These are phyloP conservation scores for Ormosia semicastrata DNA, from an alignment of 306 rosid species.

Conservation along the genomic window DNA sequence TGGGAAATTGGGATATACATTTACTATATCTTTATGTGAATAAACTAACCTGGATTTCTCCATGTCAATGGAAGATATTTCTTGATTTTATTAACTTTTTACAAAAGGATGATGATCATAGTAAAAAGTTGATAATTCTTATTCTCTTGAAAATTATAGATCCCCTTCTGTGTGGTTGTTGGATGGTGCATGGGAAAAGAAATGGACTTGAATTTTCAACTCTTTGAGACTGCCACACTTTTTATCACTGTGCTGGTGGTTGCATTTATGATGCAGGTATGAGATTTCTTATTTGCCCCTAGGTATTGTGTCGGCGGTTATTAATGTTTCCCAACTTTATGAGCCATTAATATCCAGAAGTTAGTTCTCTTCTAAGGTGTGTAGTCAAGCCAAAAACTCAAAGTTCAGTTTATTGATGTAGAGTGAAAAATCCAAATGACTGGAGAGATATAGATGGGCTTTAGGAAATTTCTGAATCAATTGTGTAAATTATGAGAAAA, in stretches of 20 bases:
- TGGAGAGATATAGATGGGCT: neutral
- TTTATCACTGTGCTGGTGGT: conserved; percentile 90
- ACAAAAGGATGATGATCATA: neutral
- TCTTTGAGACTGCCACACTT: conserved; percentile 91
- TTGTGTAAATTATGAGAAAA: too few relatives aligned
- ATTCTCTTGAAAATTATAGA: conserved; percentile 44
- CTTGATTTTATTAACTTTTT: neutral
- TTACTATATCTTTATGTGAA: neutral
- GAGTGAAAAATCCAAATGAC: neutral
- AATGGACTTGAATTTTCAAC: conserved; percentile 95
- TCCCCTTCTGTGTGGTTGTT: conserved; percentile 91
- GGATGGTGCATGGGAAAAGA: conserved; percentile 93
- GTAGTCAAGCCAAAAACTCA: neutral
- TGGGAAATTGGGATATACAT: neutral
- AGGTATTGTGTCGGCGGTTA: neutral
- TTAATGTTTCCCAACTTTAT: neutral
- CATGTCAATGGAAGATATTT: conserved; percentile 1
- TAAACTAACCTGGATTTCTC: conserved; percentile 9
- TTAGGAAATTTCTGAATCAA: neutral
- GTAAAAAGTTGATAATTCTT: conserved; percentile 12
- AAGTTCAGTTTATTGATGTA: neutral
- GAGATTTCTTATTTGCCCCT: conserved; percentile 12
- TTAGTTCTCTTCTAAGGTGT: neutral
- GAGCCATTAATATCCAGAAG: neutral
- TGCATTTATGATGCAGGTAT: conserved; percentile 94